Evolutionary conservation across 257 asterid species (phyloP).

Genomic region (Solanum sitiens): DNA sequence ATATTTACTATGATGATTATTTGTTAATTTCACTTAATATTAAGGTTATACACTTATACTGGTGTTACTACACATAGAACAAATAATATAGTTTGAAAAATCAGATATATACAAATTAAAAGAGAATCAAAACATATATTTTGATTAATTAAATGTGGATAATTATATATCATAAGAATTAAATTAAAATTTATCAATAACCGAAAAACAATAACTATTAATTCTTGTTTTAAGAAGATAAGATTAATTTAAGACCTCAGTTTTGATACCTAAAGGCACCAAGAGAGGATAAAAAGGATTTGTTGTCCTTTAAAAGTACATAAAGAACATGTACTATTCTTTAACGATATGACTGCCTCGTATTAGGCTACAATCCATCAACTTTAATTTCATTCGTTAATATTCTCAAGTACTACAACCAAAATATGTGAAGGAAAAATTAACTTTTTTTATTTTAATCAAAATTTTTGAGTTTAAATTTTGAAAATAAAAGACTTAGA

Average conservation of each 20-base stretch:
- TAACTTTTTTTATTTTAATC: neutral
- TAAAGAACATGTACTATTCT: constrained; percentile 12
- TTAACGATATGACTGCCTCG: constrained; percentile 7
- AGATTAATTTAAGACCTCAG: neutral
- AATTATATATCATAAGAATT: too few species aligned
- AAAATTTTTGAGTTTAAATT: neutral
- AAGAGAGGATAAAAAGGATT: neutral
- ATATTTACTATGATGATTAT: neutral
- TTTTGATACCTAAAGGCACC: neutral
- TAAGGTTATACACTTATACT: too few species aligned
- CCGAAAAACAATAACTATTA: too few species aligned
- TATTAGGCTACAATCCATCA: neutral
- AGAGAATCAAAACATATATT: neutral
- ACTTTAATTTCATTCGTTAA: neutral
- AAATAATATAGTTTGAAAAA: neutral
- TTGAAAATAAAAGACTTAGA: neutral
- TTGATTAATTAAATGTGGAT: neutral
- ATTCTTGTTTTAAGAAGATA: too few species aligned
- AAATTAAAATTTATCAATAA: neutral
- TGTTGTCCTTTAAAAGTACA: neutral
- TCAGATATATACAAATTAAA: neutral
- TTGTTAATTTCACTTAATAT: neutral
- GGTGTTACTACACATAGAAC: neutral
- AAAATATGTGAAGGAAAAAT: neutral
- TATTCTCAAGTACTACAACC: neutral